Evolutionary conservation across 2,329 filamentous ascomycete genomes (phyloP).

Genomic region (Calonectria pseudoreteaudii): DNA sequence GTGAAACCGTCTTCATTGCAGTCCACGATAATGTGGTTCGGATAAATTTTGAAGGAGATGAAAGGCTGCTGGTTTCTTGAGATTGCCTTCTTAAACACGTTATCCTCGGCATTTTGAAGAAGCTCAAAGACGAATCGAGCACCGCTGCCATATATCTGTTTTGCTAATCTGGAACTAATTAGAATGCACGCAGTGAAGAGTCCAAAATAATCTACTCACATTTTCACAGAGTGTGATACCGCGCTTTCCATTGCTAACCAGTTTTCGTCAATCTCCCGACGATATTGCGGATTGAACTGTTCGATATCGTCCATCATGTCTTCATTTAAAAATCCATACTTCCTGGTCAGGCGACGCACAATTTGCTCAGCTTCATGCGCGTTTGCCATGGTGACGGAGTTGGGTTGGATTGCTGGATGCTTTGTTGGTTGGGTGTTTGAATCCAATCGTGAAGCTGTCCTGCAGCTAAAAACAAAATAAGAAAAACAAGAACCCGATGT

Average conservation of each 20-base stretch:
- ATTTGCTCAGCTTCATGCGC: constrained; percentile 26
- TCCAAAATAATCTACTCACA: constrained; percentile 15
- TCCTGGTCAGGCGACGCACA: constrained; percentile 20
- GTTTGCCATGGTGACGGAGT: constrained; percentile 26
- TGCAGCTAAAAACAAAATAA: no score
- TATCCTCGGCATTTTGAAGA: constrained; percentile 36
- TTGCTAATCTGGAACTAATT: constrained; percentile 26
- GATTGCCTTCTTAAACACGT: constrained; percentile 2
- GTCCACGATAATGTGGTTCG: constrained; percentile 28
- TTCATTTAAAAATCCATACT: constrained; percentile 24
- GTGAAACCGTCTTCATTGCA: constrained; percentile 36
- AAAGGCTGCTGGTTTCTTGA: neutral
- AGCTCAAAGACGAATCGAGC: constrained; percentile 36
- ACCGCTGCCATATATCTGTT: constrained; percentile 33
- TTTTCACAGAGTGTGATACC: constrained; percentile 29
- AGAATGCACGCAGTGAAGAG: neutral
- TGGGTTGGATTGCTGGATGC: no score
- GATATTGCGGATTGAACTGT: constrained; percentile 25
- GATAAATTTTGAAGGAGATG: constrained; percentile 31
- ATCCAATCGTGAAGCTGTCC: neutral
- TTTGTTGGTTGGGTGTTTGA: no score
- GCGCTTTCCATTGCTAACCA: constrained; percentile 30
- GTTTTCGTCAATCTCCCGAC: constrained; percentile 31
- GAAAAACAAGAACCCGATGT: no score
- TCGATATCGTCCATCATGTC: constrained; percentile 35